These are phyloP conservation scores for Chlamydomonas reinhardtii DNA, from an alignment of 163 green algal species.

Conservation along the genomic window DNA sequence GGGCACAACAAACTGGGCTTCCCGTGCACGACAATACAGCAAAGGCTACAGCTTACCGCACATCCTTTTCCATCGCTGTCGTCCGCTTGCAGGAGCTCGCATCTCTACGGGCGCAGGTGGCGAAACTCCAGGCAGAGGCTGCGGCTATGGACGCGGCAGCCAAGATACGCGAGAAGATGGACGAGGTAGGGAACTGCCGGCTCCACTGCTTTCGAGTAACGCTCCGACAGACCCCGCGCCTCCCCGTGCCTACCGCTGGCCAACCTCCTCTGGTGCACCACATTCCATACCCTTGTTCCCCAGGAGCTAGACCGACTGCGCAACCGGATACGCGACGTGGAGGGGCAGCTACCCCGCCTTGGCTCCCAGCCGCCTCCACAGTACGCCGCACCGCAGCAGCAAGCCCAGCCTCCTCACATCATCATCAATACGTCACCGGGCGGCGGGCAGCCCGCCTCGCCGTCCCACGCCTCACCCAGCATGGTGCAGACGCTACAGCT, in stretches of 20 bases:
- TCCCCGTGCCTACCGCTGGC: neutral
- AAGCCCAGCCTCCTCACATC: neutral
- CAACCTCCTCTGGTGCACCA: neutral
- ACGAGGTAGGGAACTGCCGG: slow-evolving; percentile 9
- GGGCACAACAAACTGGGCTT: too few relatives aligned
- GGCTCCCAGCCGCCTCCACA: neutral
- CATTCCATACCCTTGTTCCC: neutral
- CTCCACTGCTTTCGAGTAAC: too few relatives aligned
- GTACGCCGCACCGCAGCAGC: neutral
- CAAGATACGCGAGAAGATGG: slow-evolving; percentile 40
- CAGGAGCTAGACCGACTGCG: slow-evolving; percentile 46
- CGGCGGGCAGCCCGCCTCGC: neutral
- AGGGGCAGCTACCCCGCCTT: slow-evolving; percentile 15
- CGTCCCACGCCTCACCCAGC: neutral
- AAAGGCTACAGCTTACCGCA: too few relatives aligned
- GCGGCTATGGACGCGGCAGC: slow-evolving; percentile 18
- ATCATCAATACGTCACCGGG: slow-evolving; percentile 33
- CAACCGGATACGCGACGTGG: slow-evolving; percentile 35
- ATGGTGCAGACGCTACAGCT: neutral
- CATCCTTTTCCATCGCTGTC: neutral
- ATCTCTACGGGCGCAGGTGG: slow-evolving; percentile 11
- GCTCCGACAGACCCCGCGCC: too few relatives aligned
- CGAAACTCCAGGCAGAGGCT: slow-evolving; percentile 16
- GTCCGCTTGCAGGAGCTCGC: neutral
- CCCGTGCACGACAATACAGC: too few relatives aligned